Evolutionary conservation across 1,139 yeast species (phyloP).

Genomic region (Diutina sp.): DNA sequence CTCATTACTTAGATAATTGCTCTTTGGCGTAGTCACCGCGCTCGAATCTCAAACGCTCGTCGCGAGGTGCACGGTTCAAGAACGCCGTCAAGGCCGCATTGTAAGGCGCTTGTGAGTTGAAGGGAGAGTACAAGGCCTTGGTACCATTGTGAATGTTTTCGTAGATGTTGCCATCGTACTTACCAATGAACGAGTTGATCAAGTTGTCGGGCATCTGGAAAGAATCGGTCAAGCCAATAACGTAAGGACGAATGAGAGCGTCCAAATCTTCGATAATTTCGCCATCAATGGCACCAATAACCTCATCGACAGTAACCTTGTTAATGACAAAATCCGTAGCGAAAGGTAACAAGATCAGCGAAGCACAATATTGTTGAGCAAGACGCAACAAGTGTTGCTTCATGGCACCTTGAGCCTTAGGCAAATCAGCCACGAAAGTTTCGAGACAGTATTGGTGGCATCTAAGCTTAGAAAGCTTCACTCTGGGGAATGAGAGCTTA

Average conservation of each 20-base stretch:
- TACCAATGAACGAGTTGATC: slow-evolving; percentile 9
- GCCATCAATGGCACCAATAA: slow-evolving; percentile 4
- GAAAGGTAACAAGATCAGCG: slow-evolving; percentile 7
- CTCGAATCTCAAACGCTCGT: neutral
- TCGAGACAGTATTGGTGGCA: slow-evolving; percentile 9
- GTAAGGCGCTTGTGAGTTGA: slow-evolving; percentile 8
- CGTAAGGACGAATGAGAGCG: slow-evolving; percentile 7
- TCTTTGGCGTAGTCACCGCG: slow-evolving; percentile 1
- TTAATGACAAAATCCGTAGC: slow-evolving; percentile 7
- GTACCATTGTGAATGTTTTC: slow-evolving; percentile 8
- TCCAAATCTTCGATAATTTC: slow-evolving; percentile 6
- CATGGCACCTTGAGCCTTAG: slow-evolving; percentile 5
- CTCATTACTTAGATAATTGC: neutral
- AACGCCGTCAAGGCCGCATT: slow-evolving; percentile 7
- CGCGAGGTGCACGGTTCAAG: slow-evolving; percentile 6
- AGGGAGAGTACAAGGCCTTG: slow-evolving; percentile 7
- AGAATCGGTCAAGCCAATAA: slow-evolving; percentile 8
- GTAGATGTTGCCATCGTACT: slow-evolving; percentile 8
- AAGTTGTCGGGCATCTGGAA: slow-evolving; percentile 9
- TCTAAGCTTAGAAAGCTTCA: slow-evolving; percentile 8
- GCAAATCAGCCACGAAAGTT: slow-evolving; percentile 5
- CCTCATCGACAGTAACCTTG: slow-evolving; percentile 6
- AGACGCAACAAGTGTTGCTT: slow-evolving; percentile 6
- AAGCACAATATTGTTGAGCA: slow-evolving; percentile 6
- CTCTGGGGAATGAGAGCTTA: slow-evolving; percentile 7